Conservation (phyloP, 176 grass and related monocot species). For the Triticum timopheevii region DNA sequence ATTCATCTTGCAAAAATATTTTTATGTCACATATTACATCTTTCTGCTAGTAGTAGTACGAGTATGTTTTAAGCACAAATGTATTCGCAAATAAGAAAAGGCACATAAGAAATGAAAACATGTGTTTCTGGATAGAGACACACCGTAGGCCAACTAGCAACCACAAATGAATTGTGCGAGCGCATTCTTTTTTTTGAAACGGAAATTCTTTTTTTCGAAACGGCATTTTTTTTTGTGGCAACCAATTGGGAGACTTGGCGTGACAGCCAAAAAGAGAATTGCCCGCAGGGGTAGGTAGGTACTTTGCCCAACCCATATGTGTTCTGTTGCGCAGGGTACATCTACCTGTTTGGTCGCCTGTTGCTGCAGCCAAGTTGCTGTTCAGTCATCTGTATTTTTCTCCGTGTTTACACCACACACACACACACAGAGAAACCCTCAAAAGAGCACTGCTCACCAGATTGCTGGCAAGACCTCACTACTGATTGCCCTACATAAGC, state of each 20-base stretch:
- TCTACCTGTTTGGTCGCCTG: conserved; percentile 3
- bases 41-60: too few species aligned
- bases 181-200: too few species aligned
- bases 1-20: too few species aligned
- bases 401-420: neutral
- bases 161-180: too few species aligned
- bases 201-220: too few species aligned
- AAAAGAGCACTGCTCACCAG: conserved; percentile 28
- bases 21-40: too few species aligned
- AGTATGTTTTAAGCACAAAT: too few species aligned
- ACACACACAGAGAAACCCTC: neutral
- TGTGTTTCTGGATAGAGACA: too few species aligned
- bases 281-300: neutral
- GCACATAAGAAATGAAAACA: too few species aligned
- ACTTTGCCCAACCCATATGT: neutral
- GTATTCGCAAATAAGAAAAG: too few species aligned
- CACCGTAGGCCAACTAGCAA: too few species aligned
- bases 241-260: conserved; percentile 23
- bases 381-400: neutral
- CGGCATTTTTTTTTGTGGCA: neutral
- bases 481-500: conserved; percentile 4
- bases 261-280: conserved; percentile 13
- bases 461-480: conserved; percentile 13
- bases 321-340: neutral
- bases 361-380: conserved; percentile 4